These are phyloP conservation scores for Begonia masoniana DNA, from an alignment of 306 rosid species.

Conservation along the genomic window DNA sequence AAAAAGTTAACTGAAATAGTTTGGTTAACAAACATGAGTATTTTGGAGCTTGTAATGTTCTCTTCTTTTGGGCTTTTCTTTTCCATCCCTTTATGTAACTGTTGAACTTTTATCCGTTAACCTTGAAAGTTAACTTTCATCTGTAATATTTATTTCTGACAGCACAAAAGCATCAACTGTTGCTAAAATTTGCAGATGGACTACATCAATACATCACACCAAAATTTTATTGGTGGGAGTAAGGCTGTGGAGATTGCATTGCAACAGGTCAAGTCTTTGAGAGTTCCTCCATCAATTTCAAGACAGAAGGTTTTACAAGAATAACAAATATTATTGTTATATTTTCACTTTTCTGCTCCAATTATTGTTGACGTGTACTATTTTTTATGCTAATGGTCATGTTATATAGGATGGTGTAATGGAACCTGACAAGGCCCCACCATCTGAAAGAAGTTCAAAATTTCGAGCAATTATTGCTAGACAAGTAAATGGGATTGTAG, in stretches of 20 bases:
- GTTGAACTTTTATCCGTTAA: too few relatives aligned
- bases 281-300: conserved; percentile 39
- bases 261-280: conserved; percentile 69
- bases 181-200: conserved; percentile 57
- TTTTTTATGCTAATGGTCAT: neutral
- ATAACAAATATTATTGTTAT: neutral
- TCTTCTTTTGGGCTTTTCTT: too few relatives aligned
- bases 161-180: too few relatives aligned
- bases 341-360: conserved; percentile 4
- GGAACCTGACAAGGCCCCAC: conserved; percentile 66
- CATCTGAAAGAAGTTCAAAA: conserved; percentile 74
- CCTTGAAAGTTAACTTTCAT: too few relatives aligned
- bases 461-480: conserved; percentile 67
- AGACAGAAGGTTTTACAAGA: conserved; percentile 46
- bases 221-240: conserved; percentile 95
- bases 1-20: too few relatives aligned
- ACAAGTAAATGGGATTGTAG: conserved; percentile 66
- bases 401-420: conserved; percentile 46
- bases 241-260: conserved; percentile 72
- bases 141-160: too few relatives aligned
- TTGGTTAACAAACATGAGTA: too few relatives aligned
- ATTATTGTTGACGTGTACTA: neutral
- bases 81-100: too few relatives aligned
- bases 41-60: too few relatives aligned
- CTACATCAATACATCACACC: conserved; percentile 95